Evolutionary conservation across 2,329 filamentous ascomycete genomes (phyloP).

Genomic region (Fusarium albosuccineum): DNA sequence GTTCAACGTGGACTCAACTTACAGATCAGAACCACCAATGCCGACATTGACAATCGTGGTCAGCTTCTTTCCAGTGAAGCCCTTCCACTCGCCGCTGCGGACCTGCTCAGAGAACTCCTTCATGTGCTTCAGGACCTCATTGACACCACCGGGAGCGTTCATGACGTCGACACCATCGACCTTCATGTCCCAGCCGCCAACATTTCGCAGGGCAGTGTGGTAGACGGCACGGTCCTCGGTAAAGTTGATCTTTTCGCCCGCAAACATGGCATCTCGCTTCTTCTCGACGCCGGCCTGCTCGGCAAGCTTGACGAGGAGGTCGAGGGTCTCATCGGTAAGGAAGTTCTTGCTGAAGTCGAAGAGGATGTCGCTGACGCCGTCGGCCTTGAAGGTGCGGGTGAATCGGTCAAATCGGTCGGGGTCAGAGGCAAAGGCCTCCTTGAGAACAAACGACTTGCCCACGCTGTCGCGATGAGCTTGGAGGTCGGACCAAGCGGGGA

Average conservation of each 20-base stretch:
- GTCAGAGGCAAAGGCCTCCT: slow-evolving; percentile 92
- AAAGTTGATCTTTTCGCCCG: slow-evolving; percentile 98
- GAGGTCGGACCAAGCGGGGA: slow-evolving; percentile 89
- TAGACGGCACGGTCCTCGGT: slow-evolving; percentile 97
- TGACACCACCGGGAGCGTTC: slow-evolving; percentile 87
- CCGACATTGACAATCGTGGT: slow-evolving; percentile 97
- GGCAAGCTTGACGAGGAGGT: slow-evolving; percentile 88
- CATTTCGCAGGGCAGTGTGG: slow-evolving; percentile 93
- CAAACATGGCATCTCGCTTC: slow-evolving; percentile 97
- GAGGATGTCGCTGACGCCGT: slow-evolving; percentile 87
- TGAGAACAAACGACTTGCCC: slow-evolving; percentile 91
- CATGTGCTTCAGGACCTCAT: slow-evolving; percentile 94
- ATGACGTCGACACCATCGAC: slow-evolving; percentile 96
- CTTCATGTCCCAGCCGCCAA: slow-evolving; percentile 82
- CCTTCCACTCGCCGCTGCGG: slow-evolving; percentile 95
- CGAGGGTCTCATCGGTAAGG: slow-evolving; percentile 90
- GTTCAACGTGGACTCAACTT: slow-evolving; percentile 57
- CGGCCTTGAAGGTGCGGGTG: slow-evolving; percentile 85
- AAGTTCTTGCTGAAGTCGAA: slow-evolving; percentile 99
- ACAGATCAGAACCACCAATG: slow-evolving; percentile 98
- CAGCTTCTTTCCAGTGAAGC: slow-evolving; percentile 96
- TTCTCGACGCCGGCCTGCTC: slow-evolving; percentile 92
- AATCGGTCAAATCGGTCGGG: slow-evolving; percentile 91
- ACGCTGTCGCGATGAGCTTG: slow-evolving; percentile 89
- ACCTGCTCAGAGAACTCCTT: slow-evolving; percentile 98